A percentile compares a stretch with the other conserved stretches of the same genome.
phyloP scores from a whole-genome alignment of 176 grass and related monocot genomes.

The Juncus effusus region DNA sequence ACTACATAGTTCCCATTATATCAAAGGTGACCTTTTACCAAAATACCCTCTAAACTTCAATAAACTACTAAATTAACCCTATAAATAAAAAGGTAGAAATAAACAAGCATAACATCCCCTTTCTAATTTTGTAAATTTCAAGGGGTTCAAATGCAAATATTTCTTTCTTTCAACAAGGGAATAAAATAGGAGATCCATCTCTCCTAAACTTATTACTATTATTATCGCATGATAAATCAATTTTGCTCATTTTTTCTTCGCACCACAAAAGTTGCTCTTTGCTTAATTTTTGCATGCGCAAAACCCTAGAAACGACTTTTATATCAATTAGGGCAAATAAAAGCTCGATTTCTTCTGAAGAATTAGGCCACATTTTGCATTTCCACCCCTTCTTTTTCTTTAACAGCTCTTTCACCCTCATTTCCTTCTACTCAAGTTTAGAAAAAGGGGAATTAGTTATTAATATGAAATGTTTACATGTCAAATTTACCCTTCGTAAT shows the following conservation, averaged over 20 bases:
- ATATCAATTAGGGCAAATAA: slow-evolving; percentile 83
- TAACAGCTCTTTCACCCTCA: slow-evolving; percentile 81
- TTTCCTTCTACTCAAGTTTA: slow-evolving; percentile 64
- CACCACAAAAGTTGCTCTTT: slow-evolving; percentile 98
- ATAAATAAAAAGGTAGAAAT: not conserved
- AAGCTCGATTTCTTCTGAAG: slow-evolving; percentile 75
- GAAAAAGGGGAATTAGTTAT: too few species aligned
- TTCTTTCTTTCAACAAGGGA: slow-evolving; percentile 55
- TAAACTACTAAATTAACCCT: not conserved
- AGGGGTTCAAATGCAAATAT: not conserved
- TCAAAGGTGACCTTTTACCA: too few species aligned
- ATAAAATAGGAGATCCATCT: slow-evolving; percentile 70
- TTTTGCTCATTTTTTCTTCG: slow-evolving; percentile 99
- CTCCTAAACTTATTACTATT: slow-evolving; percentile 54
- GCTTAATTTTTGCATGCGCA: slow-evolving; percentile 73
- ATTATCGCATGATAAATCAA: slow-evolving; percentile 58
- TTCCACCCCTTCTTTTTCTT: slow-evolving; percentile 92
- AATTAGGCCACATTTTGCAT: slow-evolving; percentile 64
- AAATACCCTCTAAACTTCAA: too few species aligned
- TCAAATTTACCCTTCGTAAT: too few species aligned
- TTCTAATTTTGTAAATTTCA: not conserved
- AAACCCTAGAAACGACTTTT: slow-evolving; percentile 77
- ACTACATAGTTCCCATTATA: too few species aligned
- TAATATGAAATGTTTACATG: too few species aligned
- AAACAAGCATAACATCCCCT: not conserved